These are phyloP conservation scores for Nicotiana tabacum DNA, from an alignment of 257 asterid genomes.

Conservation along the genomic window DNA sequence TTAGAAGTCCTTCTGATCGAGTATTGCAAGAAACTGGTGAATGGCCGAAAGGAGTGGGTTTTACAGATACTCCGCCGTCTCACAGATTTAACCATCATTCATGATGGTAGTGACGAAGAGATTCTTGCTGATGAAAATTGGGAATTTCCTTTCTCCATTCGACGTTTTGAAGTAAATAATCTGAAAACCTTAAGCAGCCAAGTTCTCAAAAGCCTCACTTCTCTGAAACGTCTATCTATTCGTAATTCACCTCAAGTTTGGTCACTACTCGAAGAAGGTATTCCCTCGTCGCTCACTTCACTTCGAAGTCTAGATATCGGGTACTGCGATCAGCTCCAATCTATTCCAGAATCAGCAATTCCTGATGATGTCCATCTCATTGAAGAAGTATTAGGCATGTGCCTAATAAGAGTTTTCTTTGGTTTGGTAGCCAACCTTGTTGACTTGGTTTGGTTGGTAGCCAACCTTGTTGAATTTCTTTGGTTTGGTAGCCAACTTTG, in stretches of 20 bases:
- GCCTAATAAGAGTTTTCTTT: too few species aligned
- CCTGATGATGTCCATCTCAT: background rate
- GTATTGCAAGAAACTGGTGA: background rate
- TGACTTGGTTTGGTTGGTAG: too few species aligned
- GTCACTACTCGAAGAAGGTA: background rate
- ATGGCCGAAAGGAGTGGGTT: background rate
- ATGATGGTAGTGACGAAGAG: background rate
- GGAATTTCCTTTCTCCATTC: background rate
- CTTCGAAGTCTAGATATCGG: background rate
- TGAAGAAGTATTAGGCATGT: too few species aligned
- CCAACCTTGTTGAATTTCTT: too few species aligned
- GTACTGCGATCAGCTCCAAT: background rate
- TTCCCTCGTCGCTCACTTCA: slow-evolving; percentile 2
- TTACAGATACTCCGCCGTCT: background rate
- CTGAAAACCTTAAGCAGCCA: background rate
- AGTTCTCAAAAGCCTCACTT: background rate
- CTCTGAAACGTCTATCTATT: background rate
- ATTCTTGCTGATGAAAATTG: background rate
- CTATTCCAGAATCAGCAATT: background rate
- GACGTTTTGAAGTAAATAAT: fast-evolving
- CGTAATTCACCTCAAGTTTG: fast-evolving
- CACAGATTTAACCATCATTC: fast-evolving
- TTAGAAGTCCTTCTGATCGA: fast-evolving
- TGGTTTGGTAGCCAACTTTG: too few species aligned
- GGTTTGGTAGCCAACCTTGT: too few species aligned